Conservation (phyloP, 2,329 filamentous ascomycete species). For the Ustulina deusta region DNA sequence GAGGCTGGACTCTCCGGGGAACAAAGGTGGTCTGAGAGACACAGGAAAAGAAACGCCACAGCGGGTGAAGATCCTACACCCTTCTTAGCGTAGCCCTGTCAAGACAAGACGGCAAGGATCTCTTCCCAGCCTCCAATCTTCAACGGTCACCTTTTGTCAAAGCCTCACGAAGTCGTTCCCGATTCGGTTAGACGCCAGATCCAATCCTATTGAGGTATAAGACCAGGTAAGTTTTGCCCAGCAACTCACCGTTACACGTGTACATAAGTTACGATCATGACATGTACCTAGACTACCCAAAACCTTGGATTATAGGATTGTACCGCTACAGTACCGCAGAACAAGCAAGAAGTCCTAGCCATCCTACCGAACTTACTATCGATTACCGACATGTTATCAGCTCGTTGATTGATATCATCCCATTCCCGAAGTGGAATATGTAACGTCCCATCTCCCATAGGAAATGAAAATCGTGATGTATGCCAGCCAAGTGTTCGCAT, state of each 20-base stretch:
- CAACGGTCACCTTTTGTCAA: conserved; percentile 34
- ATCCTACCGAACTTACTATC: background rate
- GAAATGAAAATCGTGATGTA: conserved; percentile 18
- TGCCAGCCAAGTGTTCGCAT: conserved; percentile 14
- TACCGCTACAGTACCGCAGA: background rate
- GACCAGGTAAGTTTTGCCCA: conserved; percentile 11
- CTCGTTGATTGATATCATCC: conserved; percentile 4
- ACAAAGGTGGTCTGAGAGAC: conserved; percentile 37
- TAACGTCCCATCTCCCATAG: conserved; percentile 5
- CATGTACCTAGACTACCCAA: background rate
- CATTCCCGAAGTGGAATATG: background rate
- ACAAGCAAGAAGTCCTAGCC: background rate
- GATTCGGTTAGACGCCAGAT: conserved; percentile 31
- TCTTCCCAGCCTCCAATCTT: conserved; percentile 19
- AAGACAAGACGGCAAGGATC: conserved; percentile 30
- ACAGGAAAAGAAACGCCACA: conserved; percentile 40
- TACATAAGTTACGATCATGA: background rate
- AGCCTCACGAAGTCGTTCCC: conserved; percentile 40
- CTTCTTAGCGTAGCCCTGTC: conserved; percentile 36
- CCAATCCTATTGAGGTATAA: conserved; percentile 23
- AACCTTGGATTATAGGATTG: background rate
- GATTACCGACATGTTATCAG: background rate
- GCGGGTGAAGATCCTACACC: conserved; percentile 38
- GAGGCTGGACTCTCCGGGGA: conserved; percentile 37
- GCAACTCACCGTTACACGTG: background rate